Base-by-base conservation (phyloP, 441 rosid genomes). In the Erodium texanum region DNA sequence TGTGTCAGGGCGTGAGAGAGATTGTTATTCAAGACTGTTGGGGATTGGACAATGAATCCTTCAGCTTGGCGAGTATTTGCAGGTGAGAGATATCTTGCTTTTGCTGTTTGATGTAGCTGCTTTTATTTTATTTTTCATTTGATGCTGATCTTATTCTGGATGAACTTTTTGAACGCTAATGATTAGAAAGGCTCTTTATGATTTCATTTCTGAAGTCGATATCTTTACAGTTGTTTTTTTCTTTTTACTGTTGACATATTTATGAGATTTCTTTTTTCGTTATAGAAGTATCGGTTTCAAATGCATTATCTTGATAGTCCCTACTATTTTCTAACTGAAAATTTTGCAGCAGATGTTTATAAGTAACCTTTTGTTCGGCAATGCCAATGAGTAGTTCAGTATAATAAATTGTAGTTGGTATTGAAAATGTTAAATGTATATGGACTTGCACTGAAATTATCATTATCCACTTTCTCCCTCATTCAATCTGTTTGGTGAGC, bases 1-100 rank as follows among this genome's bases (percentile, higher is more conserved):
- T 85, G n/a, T 83, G 88, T 63, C 85, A 82, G 68, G 80, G 77
- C 67, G 88, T 75, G 65, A 76, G 71, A 29, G 86, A 85, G 62
- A 62, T 88, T 70, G 66, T 70, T 70, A 24, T 84, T 75, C 87
- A 80, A 69, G 89, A 86, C 72, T 86, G 89, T 38, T 88, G 93
- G 90, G 94, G 94, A 62, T 65, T 86, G 66, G 80, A 81, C 69
- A 78, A 84, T 77, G 88, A 83, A 24, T 75, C 70, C 66, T 88
- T 88, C 85, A 71, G 65, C 69, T 70, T 73, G 66, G 88, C 89
- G 8, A 79, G 73, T 69, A 75, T 77, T 71, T 83, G 83, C 86
- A 81, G 94, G 94, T 88, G 45, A 50, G 27, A 16, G 56, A 54
- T 8, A 16, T 64, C n/a, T 27, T 5, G 12, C 36, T 32, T 20